Base-by-base conservation (phyloP, 2,329 filamentous ascomycete genomes). In the Aspergillus sp. region DNA sequence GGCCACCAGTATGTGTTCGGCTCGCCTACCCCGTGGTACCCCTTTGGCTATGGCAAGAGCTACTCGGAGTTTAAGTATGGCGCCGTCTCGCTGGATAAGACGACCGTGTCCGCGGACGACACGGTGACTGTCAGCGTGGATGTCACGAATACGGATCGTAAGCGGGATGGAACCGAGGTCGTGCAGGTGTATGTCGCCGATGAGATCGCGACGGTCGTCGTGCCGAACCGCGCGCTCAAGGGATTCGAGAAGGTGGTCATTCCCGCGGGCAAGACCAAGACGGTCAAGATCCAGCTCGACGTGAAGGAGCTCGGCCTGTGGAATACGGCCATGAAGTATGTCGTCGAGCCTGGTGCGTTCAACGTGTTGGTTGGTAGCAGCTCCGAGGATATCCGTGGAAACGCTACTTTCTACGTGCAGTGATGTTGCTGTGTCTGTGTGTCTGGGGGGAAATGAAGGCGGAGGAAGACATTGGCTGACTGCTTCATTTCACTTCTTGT, bases 291-390 rank as follows among this genome's bases (percentile, higher is more conserved):
- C 21, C 74, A 79, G 16, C 62, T 85, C 17, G 63, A 77, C 25
- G 74, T 84, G 3, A 60, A 66, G 17, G 75, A 81, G 45, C 67
- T 83, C 57, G 82, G 82, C 0, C 62, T 85, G 6, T 86, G 82
- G 82, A 74, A 83, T 65, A 60, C 71, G 11, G 75, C 70, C 31
- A 87, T 89, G 84, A 73, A 86, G 67, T 90, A 90, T 68, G 85
- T 88, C 20, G 87, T 91, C 34, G 88, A 91, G 76, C 81, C 81
- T 3, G 88, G 88, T 1, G 79, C 85, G 38, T 91, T 90, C 66
- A 70, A 78, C 4, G 73, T 89, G 9, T 74, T 79, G 50, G 80
- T 87, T 14, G 88, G 86, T 2, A 70, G 71, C n/a, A 80, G 75
- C 56, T 69, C 67, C n/a, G 55, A 55, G 49, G 69, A 71, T 63